These are phyloP conservation scores for Starmerella apis DNA, from an alignment of 805 yeast species.

Conservation along the genomic window DNA sequence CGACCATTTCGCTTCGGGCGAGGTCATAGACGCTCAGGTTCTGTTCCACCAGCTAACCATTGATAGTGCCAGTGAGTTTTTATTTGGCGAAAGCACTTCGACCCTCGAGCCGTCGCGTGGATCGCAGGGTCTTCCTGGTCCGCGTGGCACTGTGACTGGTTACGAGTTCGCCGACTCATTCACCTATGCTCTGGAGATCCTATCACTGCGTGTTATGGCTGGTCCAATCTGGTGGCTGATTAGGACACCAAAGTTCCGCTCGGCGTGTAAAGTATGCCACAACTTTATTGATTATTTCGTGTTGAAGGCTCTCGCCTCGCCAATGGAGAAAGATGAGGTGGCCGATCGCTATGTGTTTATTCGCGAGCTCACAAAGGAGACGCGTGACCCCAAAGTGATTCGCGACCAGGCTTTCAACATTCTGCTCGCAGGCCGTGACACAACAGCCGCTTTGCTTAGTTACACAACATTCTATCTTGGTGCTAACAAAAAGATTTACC, in stretches of 20 bases:
- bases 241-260: slow-evolving; percentile 30
- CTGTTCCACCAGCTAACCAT: slow-evolving; percentile 24
- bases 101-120: slow-evolving; percentile 21
- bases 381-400: slow-evolving; percentile 39
- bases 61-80: slow-evolving; percentile 29
- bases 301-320: slow-evolving; percentile 30
- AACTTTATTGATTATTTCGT: slow-evolving; percentile 36
- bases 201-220: slow-evolving; percentile 23
- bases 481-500: slow-evolving; percentile 31
- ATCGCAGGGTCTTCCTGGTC: slow-evolving; percentile 19
- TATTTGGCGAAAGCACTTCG: slow-evolving; percentile 27
- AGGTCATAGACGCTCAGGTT: slow-evolving; percentile 24
- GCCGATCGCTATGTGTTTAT: slow-evolving; percentile 39
- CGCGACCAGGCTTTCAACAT: slow-evolving; percentile 45
- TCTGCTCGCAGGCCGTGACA: slow-evolving; percentile 46
- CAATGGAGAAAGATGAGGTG: slow-evolving; percentile 28
- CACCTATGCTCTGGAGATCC: slow-evolving; percentile 20
- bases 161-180: slow-evolving; percentile 27
- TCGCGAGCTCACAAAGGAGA: slow-evolving; percentile 41
- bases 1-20: slow-evolving; percentile 18
- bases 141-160: slow-evolving; percentile 23
- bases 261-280: slow-evolving; percentile 31
- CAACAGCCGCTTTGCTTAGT: slow-evolving; percentile 45
- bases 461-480: slow-evolving; percentile 39
- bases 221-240: slow-evolving; percentile 25